Evolutionary conservation across 805 yeast species (phyloP).

Genomic region (Saccharomycopsis malanga): DNA sequence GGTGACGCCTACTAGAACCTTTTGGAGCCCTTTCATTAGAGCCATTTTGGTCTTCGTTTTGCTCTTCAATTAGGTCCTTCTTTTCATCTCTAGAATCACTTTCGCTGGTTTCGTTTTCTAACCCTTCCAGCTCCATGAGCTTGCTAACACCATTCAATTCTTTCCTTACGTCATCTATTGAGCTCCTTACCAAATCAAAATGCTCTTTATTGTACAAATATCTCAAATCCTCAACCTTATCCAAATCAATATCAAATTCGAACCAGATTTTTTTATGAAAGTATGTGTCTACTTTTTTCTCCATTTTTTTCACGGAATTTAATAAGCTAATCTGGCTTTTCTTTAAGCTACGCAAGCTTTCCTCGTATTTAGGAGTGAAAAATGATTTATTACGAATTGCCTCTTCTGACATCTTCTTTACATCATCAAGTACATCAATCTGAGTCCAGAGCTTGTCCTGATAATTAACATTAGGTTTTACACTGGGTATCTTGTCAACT

Average conservation of each 20-base stretch:
- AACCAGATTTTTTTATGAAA: slow-evolving; percentile 19
- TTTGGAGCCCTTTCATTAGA: no score
- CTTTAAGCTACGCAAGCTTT: slow-evolving; percentile 18
- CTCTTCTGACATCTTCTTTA: slow-evolving; percentile 48
- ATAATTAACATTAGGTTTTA: slow-evolving; percentile 52
- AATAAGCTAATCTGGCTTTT: slow-evolving; percentile 15
- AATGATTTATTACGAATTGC: slow-evolving; percentile 39
- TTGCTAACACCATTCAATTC: slow-evolving; percentile 11
- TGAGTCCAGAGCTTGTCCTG: slow-evolving; percentile 85
- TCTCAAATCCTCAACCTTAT: slow-evolving; percentile 18
- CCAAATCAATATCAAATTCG: slow-evolving; percentile 20
- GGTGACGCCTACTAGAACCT: no score
- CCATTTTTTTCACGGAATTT: slow-evolving; percentile 15
- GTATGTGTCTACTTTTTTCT: slow-evolving; percentile 12
- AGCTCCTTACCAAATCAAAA: slow-evolving; percentile 13
- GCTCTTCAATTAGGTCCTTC: no score
- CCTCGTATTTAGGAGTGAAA: slow-evolving; percentile 37
- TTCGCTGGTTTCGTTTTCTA: not conserved
- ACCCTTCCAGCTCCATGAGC: slow-evolving; percentile 7
- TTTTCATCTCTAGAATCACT: no score
- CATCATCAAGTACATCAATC: slow-evolving; percentile 78
- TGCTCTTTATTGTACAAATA: slow-evolving; percentile 17
- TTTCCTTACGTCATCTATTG: slow-evolving; percentile 15
- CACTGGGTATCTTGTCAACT: slow-evolving; percentile 45
- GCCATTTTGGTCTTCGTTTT: no score